A percentile compares a stretch with the other conserved stretches of the same genome.
Conservation (phyloP, 176 grass and related monocot species). For the Panicum miliaceum region DNA sequence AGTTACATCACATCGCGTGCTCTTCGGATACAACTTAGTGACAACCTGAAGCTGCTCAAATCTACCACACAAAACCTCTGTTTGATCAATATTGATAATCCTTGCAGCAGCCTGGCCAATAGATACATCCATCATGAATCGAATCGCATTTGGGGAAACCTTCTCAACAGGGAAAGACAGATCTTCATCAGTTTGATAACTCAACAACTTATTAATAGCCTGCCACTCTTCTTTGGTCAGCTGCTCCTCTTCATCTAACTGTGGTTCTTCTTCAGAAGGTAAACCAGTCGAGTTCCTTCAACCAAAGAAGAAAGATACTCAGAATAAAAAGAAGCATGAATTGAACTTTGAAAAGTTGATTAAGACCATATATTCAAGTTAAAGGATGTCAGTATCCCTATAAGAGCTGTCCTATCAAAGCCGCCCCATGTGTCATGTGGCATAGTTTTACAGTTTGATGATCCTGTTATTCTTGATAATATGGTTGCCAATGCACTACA, state of each 20-base stretch:
- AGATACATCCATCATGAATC: conserved; percentile 83
- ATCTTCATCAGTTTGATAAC: conserved; percentile 86
- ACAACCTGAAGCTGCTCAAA: conserved; percentile 89
- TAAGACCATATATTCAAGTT: not conserved
- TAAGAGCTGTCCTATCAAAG: not conserved
- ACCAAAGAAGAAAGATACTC: conserved; percentile 29
- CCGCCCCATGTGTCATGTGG: not conserved
- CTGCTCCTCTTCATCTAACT: conserved; percentile 73
- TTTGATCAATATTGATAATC: conserved; percentile 74
- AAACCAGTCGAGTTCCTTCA: conserved; percentile 57
- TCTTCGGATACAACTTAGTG: conserved; percentile 81
- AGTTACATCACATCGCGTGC: conserved; percentile 76
- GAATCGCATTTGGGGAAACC: conserved; percentile 58
- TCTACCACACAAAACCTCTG: conserved; percentile 89
- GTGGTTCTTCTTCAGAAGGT: conserved; percentile 59
- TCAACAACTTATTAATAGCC: conserved; percentile 92
- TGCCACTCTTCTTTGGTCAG: conserved; percentile 98
- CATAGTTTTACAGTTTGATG: not conserved
- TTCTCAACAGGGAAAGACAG: conserved; percentile 58
- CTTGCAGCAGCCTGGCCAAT: conserved; percentile 88
- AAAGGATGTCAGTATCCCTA: not conserved
- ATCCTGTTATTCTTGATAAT: not conserved
- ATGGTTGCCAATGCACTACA: not conserved
- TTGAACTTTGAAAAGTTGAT: not conserved
- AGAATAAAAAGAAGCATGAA: not conserved